Percentiles rank a stretch among this genome's conserved stretches.
These are phyloP conservation scores for Globisporangium splendens DNA, from an alignment of 352 stramenopile genomes.

Conservation along the genomic window DNA sequence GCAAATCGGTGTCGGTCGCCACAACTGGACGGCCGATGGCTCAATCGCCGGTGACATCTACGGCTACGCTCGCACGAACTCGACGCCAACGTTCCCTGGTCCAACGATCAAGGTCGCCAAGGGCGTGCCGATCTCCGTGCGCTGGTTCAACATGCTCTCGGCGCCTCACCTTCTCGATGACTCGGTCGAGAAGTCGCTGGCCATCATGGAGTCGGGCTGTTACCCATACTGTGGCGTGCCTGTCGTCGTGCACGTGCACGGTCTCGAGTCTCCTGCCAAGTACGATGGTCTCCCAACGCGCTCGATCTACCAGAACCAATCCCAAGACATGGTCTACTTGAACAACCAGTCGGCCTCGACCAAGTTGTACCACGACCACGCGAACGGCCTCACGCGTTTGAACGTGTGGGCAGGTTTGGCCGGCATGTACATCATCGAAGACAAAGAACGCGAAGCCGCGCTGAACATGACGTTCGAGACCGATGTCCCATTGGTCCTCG, in stretches of 20 bases:
- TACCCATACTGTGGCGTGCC: conserved; percentile 68
- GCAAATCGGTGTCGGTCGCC: conserved; percentile 28
- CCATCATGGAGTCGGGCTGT: conserved; percentile 44
- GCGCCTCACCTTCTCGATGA: conserved; percentile 45
- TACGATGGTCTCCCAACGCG: conserved; percentile 54
- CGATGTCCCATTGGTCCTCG: conserved; percentile 59
- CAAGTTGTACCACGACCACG: conserved; percentile 76
- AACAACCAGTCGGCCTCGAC: conserved; percentile 70
- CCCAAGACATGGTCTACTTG: conserved; percentile 40
- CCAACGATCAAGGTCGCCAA: conserved; percentile 47
- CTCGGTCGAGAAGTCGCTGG: conserved; percentile 39
- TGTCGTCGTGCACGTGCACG: conserved; percentile 55
- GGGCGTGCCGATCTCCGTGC: conserved; percentile 38
- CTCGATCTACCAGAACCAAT: conserved; percentile 72
- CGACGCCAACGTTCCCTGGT: conserved; percentile 39
- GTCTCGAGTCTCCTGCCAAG: conserved; percentile 56
- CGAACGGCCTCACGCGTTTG: conserved; percentile 57
- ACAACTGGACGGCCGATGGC: conserved; percentile 51
- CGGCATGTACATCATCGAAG: conserved; percentile 57
- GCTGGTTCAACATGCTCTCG: conserved; percentile 53
- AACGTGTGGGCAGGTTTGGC: conserved; percentile 63
- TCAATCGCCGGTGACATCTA: conserved; percentile 37
- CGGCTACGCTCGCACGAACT: conserved; percentile 37
- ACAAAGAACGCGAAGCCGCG: conserved; percentile 37
- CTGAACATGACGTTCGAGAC: conserved; percentile 57